These are phyloP conservation scores for Oleoguttula mirabilis DNA, from an alignment of 495 filamentous ascomycete species.

Conservation along the genomic window DNA sequence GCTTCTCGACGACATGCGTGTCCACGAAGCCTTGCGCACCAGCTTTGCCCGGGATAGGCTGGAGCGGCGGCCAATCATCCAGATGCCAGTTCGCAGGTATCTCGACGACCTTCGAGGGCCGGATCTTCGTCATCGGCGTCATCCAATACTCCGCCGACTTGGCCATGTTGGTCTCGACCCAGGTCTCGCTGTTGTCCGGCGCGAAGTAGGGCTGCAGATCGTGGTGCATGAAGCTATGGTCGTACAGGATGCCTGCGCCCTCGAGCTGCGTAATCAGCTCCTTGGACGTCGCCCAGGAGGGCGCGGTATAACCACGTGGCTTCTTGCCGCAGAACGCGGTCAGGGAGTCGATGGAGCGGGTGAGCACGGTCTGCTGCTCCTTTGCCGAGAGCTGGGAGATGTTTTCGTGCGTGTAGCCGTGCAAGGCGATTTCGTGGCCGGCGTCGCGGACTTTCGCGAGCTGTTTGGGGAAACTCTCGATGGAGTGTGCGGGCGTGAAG, in stretches of 20 bases:
- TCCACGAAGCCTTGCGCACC: slow-evolving; percentile 40
- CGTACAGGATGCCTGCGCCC: slow-evolving; percentile 58
- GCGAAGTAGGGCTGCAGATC: slow-evolving; percentile 56
- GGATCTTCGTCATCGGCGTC: slow-evolving; percentile 40
- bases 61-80: slow-evolving; percentile 46
- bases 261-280: slow-evolving; percentile 57
- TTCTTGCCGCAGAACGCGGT: slow-evolving; percentile 26
- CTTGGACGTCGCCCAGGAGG: slow-evolving; percentile 53
- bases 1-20: slow-evolving; percentile 29
- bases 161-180: slow-evolving; percentile 50
- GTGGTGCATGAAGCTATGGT: slow-evolving; percentile 55
- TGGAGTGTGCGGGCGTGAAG: slow-evolving; percentile 33
- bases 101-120: slow-evolving; percentile 45
- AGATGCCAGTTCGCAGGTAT: slow-evolving; percentile 60
- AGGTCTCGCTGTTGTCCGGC: slow-evolving; percentile 40
- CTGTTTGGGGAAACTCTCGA: slow-evolving; percentile 32
- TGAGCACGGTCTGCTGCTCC: slow-evolving; percentile 32
- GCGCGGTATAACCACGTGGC: slow-evolving; percentile 36
- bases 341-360: slow-evolving; percentile 26
- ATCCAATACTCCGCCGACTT: slow-evolving; percentile 55
- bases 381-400: slow-evolving; percentile 20
- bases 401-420: slow-evolving; percentile 36
- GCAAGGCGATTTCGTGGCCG: slow-evolving; percentile 34
- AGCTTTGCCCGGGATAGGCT: slow-evolving; percentile 18
- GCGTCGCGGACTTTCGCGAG: slow-evolving; percentile 29